Percentiles rank a stretch among this genome's conserved stretches.
Conservation (phyloP, 805 yeast species). For the Suhomyces kilbournensis region DNA sequence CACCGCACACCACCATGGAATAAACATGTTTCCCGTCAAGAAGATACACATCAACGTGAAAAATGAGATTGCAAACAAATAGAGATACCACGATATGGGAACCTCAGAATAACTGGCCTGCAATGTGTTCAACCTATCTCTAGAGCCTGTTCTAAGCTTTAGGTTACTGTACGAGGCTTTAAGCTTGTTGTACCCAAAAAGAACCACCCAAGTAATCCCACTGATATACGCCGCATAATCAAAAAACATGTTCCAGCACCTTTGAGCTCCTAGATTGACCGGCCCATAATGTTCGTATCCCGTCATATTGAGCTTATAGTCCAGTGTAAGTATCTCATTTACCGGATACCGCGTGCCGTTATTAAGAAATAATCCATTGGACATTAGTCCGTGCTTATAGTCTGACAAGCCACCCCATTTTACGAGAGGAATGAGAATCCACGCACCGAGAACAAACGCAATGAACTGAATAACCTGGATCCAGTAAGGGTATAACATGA, state of each 20-base stretch:
- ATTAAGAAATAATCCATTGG: conserved; percentile 37
- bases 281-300: conserved; percentile 47
- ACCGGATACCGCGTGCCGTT: conserved; percentile 45
- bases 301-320: conserved; percentile 41
- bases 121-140: conserved; percentile 44
- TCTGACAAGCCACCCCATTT: conserved; percentile 39
- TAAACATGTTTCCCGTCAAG: conserved; percentile 29
- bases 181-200: conserved; percentile 33
- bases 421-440: conserved; percentile 47
- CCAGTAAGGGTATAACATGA: conserved; percentile 53
- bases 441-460: conserved; percentile 47
- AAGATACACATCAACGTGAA: conserved; percentile 31
- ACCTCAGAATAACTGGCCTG: conserved; percentile 39
- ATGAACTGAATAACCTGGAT: conserved; percentile 47
- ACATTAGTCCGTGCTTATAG: conserved; percentile 44
- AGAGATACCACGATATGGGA: conserved; percentile 43
- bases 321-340: conserved; percentile 35
- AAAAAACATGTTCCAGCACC: conserved; percentile 50
- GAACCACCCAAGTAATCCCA: conserved; percentile 45
- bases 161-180: conserved; percentile 15
- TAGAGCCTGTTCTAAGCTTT: not conserved
- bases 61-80: conserved; percentile 36
- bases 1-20: conserved; percentile 44
- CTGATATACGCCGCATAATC: conserved; percentile 52
- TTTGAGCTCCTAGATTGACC: conserved; percentile 45